phyloP scores from a whole-genome alignment of 176 grass and related monocot species.

The Olyra latifolia region DNA sequence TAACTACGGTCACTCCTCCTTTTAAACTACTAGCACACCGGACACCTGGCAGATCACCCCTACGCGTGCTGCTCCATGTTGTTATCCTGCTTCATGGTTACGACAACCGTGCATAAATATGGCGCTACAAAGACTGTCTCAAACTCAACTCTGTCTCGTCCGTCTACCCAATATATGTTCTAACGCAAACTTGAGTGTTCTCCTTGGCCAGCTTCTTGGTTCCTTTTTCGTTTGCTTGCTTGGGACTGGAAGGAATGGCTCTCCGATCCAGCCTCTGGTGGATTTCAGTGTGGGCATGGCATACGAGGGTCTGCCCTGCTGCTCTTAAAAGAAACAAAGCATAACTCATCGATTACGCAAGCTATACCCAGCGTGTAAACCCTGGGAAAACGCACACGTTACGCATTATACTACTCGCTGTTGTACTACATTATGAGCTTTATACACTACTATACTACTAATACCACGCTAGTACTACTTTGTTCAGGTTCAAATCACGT shows the following conservation, averaged over 20 bases:
- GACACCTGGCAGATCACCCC: no score
- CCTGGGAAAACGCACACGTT: neutral
- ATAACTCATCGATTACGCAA: conserved; percentile 39
- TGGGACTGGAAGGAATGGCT: neutral
- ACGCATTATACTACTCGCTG: neutral
- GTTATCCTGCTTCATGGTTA: no score
- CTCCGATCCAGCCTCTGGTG: neutral
- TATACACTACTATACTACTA: neutral
- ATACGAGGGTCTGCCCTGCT: conserved; percentile 1
- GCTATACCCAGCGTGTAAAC: neutral
- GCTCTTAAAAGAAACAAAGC: conserved; percentile 43
- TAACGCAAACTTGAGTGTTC: no score
- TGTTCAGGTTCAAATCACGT: neutral
- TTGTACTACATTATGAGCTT: neutral
- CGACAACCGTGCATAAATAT: no score
- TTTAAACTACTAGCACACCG: no score
- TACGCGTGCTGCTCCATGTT: no score
- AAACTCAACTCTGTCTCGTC: no score
- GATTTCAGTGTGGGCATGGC: conserved; percentile 31
- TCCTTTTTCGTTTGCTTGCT: neutral
- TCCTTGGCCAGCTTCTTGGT: no score
- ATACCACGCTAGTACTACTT: neutral
- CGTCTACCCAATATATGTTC: no score
- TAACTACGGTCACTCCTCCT: no score
- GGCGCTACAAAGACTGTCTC: no score